Percentiles rank a stretch among this genome's conserved stretches.
Conservation (phyloP, 495 filamentous ascomycete genomes). For the Amphirosellinia nigrospora region DNA sequence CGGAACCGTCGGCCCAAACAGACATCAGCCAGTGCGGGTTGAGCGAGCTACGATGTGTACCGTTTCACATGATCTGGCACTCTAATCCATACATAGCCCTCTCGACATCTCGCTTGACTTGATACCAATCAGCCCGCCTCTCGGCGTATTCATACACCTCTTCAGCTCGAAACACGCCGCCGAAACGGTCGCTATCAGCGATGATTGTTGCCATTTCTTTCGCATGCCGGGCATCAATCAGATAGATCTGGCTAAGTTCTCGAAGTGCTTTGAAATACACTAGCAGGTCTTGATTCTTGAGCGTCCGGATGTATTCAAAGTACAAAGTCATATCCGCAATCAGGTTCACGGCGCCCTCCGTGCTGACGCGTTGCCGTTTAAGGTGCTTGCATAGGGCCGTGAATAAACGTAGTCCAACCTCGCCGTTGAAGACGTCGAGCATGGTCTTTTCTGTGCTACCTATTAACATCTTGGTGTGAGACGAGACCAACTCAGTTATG, state of each 20-base stretch:
- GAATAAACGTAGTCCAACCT: conserved; percentile 93
- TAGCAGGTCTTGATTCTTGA: conserved; percentile 82
- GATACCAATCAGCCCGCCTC: conserved; percentile 91
- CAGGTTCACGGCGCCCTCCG: conserved; percentile 87
- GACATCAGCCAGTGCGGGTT: background rate
- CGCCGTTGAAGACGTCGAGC: conserved; percentile 98
- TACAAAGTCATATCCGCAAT: conserved; percentile 98
- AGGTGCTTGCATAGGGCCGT: conserved; percentile 92
- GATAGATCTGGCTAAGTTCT: conserved; percentile 92
- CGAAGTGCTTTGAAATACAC: conserved; percentile 91
- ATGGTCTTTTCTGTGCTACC: conserved; percentile 96
- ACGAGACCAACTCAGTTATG: conserved; percentile 82
- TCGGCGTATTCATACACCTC: conserved; percentile 98
- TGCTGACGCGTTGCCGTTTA: conserved; percentile 90
- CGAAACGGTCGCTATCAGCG: conserved; percentile 87
- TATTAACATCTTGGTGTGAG: conserved; percentile 87
- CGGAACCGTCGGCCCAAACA: background rate
- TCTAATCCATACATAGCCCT: conserved; percentile 97
- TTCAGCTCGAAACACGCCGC: conserved; percentile 90
- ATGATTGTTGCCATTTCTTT: conserved; percentile 96
- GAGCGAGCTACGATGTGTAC: background rate
- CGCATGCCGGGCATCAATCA: conserved; percentile 85
- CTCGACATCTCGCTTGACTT: conserved; percentile 85
- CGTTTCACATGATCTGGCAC: conserved; percentile 79
- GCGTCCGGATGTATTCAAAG: conserved; percentile 77